Percentiles rank a stretch among this genome's conserved stretches.
phyloP scores from a whole-genome alignment of 2,329 filamentous ascomycete species.

The Aspergillus viridinutans region DNA sequence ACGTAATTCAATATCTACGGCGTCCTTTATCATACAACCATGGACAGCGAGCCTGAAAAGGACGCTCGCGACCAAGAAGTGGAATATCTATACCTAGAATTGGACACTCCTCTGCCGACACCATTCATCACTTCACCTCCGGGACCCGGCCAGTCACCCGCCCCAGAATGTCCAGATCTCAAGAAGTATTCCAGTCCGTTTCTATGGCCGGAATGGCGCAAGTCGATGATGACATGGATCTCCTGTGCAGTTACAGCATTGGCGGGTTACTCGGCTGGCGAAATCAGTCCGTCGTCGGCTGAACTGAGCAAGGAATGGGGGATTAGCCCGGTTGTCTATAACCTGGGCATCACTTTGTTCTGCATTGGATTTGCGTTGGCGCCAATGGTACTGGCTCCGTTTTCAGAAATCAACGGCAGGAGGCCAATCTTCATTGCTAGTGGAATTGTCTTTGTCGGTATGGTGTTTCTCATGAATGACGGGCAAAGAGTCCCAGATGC shows the following conservation, averaged over 20 bases:
- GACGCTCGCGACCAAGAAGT: conserved; percentile 32
- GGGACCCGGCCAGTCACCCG: conserved; percentile 27
- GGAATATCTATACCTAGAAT: conserved; percentile 57
- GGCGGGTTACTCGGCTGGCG: conserved; percentile 76
- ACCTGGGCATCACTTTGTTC: conserved; percentile 75
- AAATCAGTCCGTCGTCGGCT: conserved; percentile 66
- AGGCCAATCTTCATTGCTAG: conserved; percentile 75
- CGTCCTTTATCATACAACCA: background rate
- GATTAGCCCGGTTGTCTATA: conserved; percentile 61
- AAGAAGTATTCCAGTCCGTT: conserved; percentile 66
- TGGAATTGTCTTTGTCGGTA: conserved; percentile 64
- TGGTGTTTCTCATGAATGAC: conserved; percentile 1
- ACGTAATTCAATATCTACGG: background rate
- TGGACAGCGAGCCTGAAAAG: background rate
- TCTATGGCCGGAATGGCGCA: conserved; percentile 65
- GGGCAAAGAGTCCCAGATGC: background rate
- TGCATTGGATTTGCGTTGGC: conserved; percentile 75
- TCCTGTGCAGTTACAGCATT: conserved; percentile 72
- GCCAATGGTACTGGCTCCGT: conserved; percentile 83
- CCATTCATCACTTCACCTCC: conserved; percentile 31
- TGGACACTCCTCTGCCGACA: conserved; percentile 56
- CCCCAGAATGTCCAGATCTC: conserved; percentile 62
- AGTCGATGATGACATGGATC: conserved; percentile 66
- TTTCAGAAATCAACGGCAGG: conserved; percentile 83
- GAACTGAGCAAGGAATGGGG: conserved; percentile 65